Evolutionary conservation across 768 basidiomycete genomes (phyloP), one percentile per base, ranked within the genome.

Genomic region (Pseudohyphozyma bogoriensis): DNA sequence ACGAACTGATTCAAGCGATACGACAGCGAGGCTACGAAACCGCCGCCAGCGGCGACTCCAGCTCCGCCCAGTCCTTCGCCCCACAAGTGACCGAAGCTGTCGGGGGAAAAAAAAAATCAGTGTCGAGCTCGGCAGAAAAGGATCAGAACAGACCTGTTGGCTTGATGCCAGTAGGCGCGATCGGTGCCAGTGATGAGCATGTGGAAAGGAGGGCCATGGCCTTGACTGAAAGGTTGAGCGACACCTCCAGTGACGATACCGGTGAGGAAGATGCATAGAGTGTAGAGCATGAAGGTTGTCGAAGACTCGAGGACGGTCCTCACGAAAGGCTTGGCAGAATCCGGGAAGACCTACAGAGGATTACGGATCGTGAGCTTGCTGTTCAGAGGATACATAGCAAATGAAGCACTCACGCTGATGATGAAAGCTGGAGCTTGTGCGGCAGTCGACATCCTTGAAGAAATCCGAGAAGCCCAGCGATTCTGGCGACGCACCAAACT

Each of bases 181-280:
- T 56, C 62, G 29, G 26, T 10, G 28, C 29, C 15, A 11, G 47
- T 13, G 20, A 62, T 24, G 13, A 52, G 22, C 29, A 45, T 22
- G 16, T 55, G 45, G 60, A 60, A 62, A 16, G 58, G 56, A 1
- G 57, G 36, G 35, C 51, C 33, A 51, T 65, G 64, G 28, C 56
- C 49, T 49, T 65, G 64, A 4, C 24, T 55, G 44, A 45, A 7
- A 4, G 64, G 64, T 26, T 62, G 32, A 1, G 62, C n/a, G 22
- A 26, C 50, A 46, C 57, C 47, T 18, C 64, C 64, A 31, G 29
- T 59, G 32, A 66, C 33, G n/a, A 66, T 24, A 18, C 65, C 65
- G 36, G 59, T 6, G 55, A 66, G 58, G 40, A 50, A 62, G 26
- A 66, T 40, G 5, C 51, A 36, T 16, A 54, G 47, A 1, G 54